Base-by-base conservation (phyloP, 495 filamentous ascomycete genomes). In the Alectoria sarmentosa region DNA sequence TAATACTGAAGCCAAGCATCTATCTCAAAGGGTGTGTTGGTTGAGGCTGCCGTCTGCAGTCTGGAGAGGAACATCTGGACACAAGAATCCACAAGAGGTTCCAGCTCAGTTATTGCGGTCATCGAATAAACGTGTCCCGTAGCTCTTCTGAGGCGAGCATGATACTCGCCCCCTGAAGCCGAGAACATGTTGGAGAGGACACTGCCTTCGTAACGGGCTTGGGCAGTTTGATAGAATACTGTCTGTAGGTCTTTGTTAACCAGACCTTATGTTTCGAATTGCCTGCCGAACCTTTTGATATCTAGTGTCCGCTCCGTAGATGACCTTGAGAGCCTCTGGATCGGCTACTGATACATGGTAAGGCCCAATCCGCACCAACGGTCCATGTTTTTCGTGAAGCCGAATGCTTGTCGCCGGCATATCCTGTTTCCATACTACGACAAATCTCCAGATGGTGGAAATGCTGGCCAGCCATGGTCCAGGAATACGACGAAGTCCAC, bases 251-350 rank as follows among this genome's bases (percentile, higher is more conserved):
- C 1, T 32, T 37, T 15, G 55, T 58, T 15, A 58, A 9, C 32
- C 17, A 58, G 26, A 52, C 23, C 30, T 7, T 30, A 7, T 1
- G 38, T 11, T 56, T 56, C 26, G 46, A 28, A 5, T 34, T 56
- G 26, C 1, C 41, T 11, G 32, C 6, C 73, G 52, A 65, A 89
- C 86, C 80, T 92, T 93, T 64, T 77, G 77, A 71, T 90, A 90
- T 19, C 88, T 88, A 73, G 90, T 90, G 69, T 91, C 91, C 62
- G 91, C 77, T 1, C 90, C 86, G 70, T 92, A 92, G 38, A 94
- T 92, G 15, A 78, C 76, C 70, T 89, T 89, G 55, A 91, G 74
- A 26, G 86, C 84, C 58, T 79, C 78, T 0, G 88, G 86, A 66
- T 88, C 82, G 5, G 84, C 78, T 66, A 91, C 87, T 0, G 86